Conservation (phyloP, 805 yeast species). For the Starmera quercuum region DNA sequence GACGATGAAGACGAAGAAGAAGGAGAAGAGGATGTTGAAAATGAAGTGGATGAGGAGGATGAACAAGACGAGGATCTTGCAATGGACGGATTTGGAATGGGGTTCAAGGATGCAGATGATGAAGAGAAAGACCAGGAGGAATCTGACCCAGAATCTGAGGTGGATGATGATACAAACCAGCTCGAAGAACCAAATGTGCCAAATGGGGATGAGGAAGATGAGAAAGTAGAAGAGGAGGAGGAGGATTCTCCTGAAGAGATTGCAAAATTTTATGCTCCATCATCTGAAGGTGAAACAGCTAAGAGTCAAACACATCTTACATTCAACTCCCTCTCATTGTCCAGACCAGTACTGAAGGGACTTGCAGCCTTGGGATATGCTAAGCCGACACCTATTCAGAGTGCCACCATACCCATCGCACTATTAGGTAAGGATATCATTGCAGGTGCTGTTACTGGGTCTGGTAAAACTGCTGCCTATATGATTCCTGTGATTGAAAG, state of each 20-base stretch:
- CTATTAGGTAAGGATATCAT: conserved; percentile 91
- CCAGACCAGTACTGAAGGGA: conserved; percentile 87
- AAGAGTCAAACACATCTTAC: conserved; percentile 45
- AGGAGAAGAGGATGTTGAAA: conserved; percentile 33
- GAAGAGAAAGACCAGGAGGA: conserved; percentile 24
- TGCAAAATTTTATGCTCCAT: conserved; percentile 65
- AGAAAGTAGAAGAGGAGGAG: conserved; percentile 28
- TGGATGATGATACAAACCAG: conserved; percentile 22
- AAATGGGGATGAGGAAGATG: conserved; percentile 32
- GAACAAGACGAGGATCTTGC: conserved; percentile 33
- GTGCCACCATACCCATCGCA: conserved; percentile 90
- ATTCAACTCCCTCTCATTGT: conserved; percentile 71
- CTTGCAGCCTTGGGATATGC: conserved; percentile 72
- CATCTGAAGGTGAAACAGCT: conserved; percentile 46
- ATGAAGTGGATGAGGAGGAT: conserved; percentile 25
- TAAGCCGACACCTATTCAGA: conserved; percentile 91
- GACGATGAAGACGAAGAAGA: conserved; percentile 33
- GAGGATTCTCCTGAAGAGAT: conserved; percentile 78
- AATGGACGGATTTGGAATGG: conserved; percentile 39
- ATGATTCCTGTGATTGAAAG: conserved; percentile 95
- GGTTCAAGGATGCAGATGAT: conserved; percentile 23
- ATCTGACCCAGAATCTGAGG: conserved; percentile 26
- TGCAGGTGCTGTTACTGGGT: conserved; percentile 99
- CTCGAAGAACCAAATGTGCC: conserved; percentile 18
- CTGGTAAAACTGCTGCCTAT: conserved; percentile 98